A percentile compares a stretch with the other conserved stretches of the same genome.
These are phyloP conservation scores for Leccinum aurantiacum DNA, from an alignment of 768 basidiomycete species.

Conservation along the genomic window DNA sequence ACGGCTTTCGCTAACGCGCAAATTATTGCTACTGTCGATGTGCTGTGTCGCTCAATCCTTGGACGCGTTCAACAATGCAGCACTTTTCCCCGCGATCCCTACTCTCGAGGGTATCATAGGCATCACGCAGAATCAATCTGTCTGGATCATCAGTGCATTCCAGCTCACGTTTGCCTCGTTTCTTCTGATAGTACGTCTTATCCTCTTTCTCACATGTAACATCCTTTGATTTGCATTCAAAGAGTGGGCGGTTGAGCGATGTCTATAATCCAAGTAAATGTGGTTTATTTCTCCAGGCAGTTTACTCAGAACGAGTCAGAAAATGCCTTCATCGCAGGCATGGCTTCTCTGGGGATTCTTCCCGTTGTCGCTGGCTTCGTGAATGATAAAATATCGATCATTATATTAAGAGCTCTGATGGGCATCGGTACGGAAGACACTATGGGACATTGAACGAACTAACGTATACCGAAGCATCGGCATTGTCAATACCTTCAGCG, in stretches of 20 bases:
- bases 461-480: constrained; percentile 37
- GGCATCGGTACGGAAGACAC: constrained; percentile 40
- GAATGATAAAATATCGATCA: constrained; percentile 44
- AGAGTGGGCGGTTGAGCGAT: constrained; percentile 30
- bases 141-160: constrained; percentile 46
- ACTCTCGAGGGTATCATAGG: constrained; percentile 25
- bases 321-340: constrained; percentile 42
- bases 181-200: constrained; percentile 23
- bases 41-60: constrained; percentile 45
- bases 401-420: constrained; percentile 51
- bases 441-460: neutral
- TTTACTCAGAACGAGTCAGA: constrained; percentile 38
- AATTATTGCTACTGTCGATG: constrained; percentile 32
- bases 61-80: constrained; percentile 45
- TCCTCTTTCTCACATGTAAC: neutral
- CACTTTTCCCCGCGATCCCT: constrained; percentile 41
- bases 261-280: constrained; percentile 33
- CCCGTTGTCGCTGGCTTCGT: constrained; percentile 49
- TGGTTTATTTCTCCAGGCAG: constrained; percentile 18
- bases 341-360: constrained; percentile 41
- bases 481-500: constrained; percentile 52
- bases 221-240: constrained; percentile 11
- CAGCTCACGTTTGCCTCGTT: constrained; percentile 50
- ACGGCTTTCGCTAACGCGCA: constrained; percentile 26
- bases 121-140: constrained; percentile 30